Evolutionary conservation across 345 rosid genomes (phyloP), one percentile per base, ranked within the genome.

Genomic region (Boechera retrofracta): DNA sequence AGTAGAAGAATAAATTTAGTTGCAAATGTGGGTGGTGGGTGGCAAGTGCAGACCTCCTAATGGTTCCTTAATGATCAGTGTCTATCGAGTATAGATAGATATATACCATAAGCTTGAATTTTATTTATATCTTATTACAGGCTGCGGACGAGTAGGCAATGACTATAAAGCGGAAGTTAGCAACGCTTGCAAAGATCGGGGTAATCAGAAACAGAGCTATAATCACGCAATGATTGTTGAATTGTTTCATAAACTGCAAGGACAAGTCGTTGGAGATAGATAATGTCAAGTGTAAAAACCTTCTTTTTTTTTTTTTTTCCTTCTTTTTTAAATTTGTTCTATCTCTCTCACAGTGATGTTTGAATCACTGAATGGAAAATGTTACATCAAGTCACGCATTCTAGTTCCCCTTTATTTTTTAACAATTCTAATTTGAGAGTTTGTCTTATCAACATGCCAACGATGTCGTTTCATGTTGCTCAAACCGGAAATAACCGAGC

Each of bases 221-320:
- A 2, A 59, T 47, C 52, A 54, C 57, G 32, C 67, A 58, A 38
- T 48, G 33, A 26, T 67, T 65, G 77, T 44, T 64, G 5, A 56
- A 44, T 32, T 65, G 79, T 16, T 74, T 65, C 57, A 10, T 74
- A 74, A 56, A 21, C 48, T 64, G 12, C 15, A 44, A 74, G n/a
- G 21, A 65, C 48, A 45, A 45, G 29, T 15, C 39, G 28, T 39
- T 73, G 32, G 15, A 45, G 51, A 44, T 24, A 45, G 51, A 44
- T 24, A 6, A 11, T 65, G 29, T 33, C 53, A 39, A 56, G 24
- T 67, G 73, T 67, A 16, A 36, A 75, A 58, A 57, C 41, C 0
- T 7, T 41, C 13, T 3, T 31, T 5, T 7, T 62, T 15, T 2
- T 21, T 38, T 21, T 21, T 21, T 21, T 21, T 28, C 29, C 2